Conservation (phyloP, 2,329 filamentous ascomycete genomes). For the Stachybotrys chartarum region DNA sequence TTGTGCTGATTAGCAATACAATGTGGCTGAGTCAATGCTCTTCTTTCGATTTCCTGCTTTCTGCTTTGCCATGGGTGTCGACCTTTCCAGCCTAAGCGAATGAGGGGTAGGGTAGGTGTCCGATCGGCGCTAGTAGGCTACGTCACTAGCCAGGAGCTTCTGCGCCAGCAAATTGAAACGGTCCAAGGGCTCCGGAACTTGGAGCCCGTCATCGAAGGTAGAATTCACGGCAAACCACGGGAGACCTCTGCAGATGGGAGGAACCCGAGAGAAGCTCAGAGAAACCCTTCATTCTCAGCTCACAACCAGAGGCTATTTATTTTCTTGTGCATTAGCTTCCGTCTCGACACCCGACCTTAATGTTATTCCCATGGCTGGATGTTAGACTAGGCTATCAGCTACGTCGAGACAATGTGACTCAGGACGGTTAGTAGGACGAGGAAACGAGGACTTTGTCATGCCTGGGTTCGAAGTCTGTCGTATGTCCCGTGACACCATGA, state of each 20-base stretch:
- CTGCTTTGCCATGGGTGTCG: not conserved
- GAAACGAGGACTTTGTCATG: no score
- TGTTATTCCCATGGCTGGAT: no score
- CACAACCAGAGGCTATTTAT: no score
- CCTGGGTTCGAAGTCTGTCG: no score
- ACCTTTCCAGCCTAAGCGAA: not conserved
- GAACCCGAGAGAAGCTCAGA: not conserved
- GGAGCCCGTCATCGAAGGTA: not conserved
- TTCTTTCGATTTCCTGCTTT: not conserved
- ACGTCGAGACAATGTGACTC: no score
- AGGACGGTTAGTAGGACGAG: no score
- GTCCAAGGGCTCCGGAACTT: not conserved
- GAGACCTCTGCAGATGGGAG: not conserved
- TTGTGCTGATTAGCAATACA: not conserved
- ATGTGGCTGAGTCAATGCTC: not conserved
- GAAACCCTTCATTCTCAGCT: not conserved
- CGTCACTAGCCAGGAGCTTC: not conserved
- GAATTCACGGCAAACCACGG: not conserved
- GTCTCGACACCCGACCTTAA: no score
- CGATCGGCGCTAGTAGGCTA: not conserved
- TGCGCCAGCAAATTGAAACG: not conserved
- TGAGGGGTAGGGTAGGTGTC: not conserved
- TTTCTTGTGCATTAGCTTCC: no score
- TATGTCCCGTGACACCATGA: no score
- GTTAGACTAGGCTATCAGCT: no score